Evolutionary conservation across 768 basidiomycete species (phyloP).

Genomic region (Trametopsis cervina): DNA sequence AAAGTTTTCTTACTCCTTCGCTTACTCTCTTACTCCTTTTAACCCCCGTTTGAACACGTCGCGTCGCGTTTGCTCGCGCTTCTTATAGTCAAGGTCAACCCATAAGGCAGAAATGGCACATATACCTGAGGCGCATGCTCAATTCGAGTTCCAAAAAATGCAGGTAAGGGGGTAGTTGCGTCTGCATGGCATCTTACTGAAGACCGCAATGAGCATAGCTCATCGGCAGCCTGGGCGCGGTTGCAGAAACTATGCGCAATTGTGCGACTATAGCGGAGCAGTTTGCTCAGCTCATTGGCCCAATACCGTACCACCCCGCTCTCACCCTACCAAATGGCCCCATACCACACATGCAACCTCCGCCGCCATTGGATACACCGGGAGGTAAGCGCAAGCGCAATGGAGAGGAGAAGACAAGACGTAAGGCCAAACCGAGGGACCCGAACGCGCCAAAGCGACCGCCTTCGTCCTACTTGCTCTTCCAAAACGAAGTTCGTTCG

Average conservation of each 20-base stretch:
- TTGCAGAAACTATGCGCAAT: slow-evolving; percentile 59
- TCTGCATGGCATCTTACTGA: not conserved
- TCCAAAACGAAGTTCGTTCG: slow-evolving; percentile 85
- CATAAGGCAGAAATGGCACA: slow-evolving; percentile 13
- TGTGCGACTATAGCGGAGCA: slow-evolving; percentile 55
- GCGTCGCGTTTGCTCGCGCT: slow-evolving; percentile 18
- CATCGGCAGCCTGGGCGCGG: slow-evolving; percentile 42
- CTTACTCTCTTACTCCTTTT: slow-evolving; percentile 34
- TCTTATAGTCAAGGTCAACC: slow-evolving; percentile 1
- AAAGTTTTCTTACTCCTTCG: slow-evolving; percentile 24
- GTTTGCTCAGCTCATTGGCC: slow-evolving; percentile 44
- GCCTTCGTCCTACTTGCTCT: slow-evolving; percentile 87
- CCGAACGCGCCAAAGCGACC: slow-evolving; percentile 95
- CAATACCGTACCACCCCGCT: slow-evolving; percentile 23
- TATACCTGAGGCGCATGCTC: slow-evolving; percentile 17
- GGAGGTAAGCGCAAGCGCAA: slow-evolving; percentile 48
- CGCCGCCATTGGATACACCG: slow-evolving; percentile 14
- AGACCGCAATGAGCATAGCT: slow-evolving; percentile 34
- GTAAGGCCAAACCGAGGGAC: slow-evolving; percentile 68
- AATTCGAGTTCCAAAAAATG: slow-evolving; percentile 24
- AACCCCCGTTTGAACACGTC: slow-evolving; percentile 20
- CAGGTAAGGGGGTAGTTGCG: slow-evolving; percentile 18
- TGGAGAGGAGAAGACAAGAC: slow-evolving; percentile 36
- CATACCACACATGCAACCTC: slow-evolving; percentile 12
- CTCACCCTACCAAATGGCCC: slow-evolving; percentile 15